Evolutionary conservation across 495 filamentous ascomycete species (phyloP), one percentile per base, ranked within the genome.

Genomic region (Aspergillus homomorphus): DNA sequence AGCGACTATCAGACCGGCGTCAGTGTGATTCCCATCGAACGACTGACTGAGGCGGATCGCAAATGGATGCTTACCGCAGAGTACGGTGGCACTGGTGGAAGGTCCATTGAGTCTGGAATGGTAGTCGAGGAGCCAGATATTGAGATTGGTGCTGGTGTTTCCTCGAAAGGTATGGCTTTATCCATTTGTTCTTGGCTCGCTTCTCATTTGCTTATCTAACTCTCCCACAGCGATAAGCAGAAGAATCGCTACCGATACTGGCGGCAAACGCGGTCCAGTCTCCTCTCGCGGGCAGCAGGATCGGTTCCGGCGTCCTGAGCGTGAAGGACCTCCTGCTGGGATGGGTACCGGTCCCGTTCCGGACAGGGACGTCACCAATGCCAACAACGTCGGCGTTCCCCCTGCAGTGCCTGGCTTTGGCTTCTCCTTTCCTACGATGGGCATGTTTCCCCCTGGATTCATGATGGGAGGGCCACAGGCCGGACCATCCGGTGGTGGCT

Each of bases 1-100:
- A 93, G 89, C 69, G 92, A 99, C 70, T 99, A 98, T 72, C 83
- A 87, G 54, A 92, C 85, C 14, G 94, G 94, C 30, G 83, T 97
- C 72, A 97, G 92, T 71, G 74, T 98, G 24, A 97, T 98, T 58
- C 94, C 94, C 1, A 90, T 98, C 66, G 81, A 86, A 60, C 87
- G 91, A 56, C 83, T 98, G 16, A 98, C 94, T 8, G 95, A 98
- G 55, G 95, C 94, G 19, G 94, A 98, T 75, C 82, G 88, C 30
- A 96, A 96, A 71, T 98, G 95, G 95, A 93, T 98, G 86, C 75
- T 96, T 59, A 96, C 86, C 46, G 94, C 94, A 19, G 90, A 94
- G 63, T 96, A 88, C 62, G 94, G 94, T 59, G 94, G 94, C 41
- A 94, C 89, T 58, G 95, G 94, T 53, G 94, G 92, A 50, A 82